These are phyloP conservation scores for Hippophae rhamnoides DNA, from an alignment of 306 rosid species.

Conservation along the genomic window DNA sequence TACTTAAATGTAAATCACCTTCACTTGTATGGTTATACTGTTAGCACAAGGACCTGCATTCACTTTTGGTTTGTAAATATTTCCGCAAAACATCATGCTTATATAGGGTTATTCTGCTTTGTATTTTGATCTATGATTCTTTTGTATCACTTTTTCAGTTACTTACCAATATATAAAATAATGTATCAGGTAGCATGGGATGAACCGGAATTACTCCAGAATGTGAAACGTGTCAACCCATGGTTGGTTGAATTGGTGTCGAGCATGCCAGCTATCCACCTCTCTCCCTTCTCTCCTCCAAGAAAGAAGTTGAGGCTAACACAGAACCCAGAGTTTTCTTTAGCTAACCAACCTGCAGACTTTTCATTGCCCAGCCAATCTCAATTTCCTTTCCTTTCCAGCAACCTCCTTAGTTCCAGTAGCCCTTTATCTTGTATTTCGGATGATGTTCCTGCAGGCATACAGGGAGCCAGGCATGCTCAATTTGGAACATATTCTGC, in stretches of 20 bases:
- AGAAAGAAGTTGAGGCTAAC: constrained; percentile 60
- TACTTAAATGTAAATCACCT: no score
- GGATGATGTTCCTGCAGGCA: constrained; percentile 55
- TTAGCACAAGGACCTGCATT: no score
- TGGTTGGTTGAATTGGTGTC: constrained; percentile 86
- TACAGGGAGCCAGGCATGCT: constrained; percentile 99
- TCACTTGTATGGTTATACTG: no score
- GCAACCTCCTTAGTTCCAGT: constrained; percentile 37
- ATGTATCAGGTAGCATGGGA: constrained; percentile 76
- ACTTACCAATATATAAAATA: background rate
- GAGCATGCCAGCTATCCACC: constrained; percentile 61
- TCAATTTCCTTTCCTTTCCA: constrained; percentile 47
- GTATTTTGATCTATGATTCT: no score
- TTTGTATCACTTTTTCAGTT: background rate
- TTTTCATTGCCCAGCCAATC: constrained; percentile 24
- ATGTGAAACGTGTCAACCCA: constrained; percentile 80
- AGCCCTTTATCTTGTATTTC: constrained; percentile 39
- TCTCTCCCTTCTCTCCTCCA: constrained; percentile 67
- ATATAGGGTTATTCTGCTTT: no score
- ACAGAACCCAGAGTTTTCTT: constrained; percentile 45
- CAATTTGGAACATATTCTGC: constrained; percentile 58
- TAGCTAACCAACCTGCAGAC: constrained; percentile 2
- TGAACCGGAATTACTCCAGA: constrained; percentile 95
- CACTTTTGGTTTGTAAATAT: no score
- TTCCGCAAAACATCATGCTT: no score